A percentile compares a stretch with the other conserved stretches of the same genome.
Evolutionary conservation across 1,284 basidiomycete genomes (phyloP).

Genomic region (Stereum hirsutum): DNA sequence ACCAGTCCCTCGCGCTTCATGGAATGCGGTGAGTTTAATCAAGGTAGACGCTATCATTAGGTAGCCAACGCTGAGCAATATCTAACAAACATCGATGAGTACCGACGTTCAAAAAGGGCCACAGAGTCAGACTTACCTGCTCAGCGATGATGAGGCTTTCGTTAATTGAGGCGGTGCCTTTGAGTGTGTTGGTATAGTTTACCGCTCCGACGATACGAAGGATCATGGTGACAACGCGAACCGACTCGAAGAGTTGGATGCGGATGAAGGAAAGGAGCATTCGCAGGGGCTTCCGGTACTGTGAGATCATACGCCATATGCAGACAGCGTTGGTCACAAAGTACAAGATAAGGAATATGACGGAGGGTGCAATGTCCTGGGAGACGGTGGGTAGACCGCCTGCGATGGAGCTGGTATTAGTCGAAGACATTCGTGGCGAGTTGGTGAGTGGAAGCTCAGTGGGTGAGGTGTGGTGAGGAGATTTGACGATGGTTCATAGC

Average conservation of each 20-base stretch:
- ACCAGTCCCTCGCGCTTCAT: background rate
- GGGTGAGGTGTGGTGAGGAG: too few relatives aligned
- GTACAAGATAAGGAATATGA: conserved; percentile 1
- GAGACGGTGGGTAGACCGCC: background rate
- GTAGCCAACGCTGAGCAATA: conserved; percentile 1
- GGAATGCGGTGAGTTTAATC: background rate
- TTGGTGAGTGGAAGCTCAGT: too few relatives aligned
- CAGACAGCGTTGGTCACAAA: background rate
- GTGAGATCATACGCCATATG: background rate
- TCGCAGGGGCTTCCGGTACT: background rate
- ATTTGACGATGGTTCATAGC: too few relatives aligned
- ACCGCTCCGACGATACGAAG: background rate
- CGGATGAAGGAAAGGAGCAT: background rate
- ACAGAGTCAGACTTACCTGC: too few relatives aligned
- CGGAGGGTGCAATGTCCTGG: conserved; percentile 1
- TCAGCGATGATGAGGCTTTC: background rate
- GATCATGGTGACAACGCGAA: conserved; percentile 1
- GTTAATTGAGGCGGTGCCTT: background rate
- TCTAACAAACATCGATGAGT: too few relatives aligned
- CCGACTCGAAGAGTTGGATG: background rate
- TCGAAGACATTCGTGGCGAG: too few relatives aligned
- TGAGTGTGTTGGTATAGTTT: background rate
- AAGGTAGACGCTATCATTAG: background rate
- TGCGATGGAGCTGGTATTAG: background rate
- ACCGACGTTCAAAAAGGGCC: too few relatives aligned